Evolutionary conservation across 2,329 filamentous ascomycete genomes (phyloP).

Genomic region (Botrytis byssoidea): DNA sequence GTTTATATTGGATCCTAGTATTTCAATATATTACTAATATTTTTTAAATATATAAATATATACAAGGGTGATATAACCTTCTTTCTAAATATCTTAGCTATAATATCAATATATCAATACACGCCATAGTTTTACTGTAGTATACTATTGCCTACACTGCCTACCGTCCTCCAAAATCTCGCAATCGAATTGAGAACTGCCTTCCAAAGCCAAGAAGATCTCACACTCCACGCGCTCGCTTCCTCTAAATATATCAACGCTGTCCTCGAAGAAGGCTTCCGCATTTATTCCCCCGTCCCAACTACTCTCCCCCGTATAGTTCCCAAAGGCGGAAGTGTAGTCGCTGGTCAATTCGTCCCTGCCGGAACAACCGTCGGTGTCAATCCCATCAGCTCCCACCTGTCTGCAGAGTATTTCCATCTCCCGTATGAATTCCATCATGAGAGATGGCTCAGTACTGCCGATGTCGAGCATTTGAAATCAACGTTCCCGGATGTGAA

Average conservation of each 20-base stretch:
- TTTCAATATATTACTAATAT: no score
- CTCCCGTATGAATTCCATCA: constrained; percentile 3
- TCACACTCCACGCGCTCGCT: constrained; percentile 24
- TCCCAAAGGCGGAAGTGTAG: neutral
- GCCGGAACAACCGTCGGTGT: neutral
- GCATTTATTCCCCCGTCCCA: constrained; percentile 26
- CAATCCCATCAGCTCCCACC: neutral
- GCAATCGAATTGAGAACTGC: constrained; percentile 43
- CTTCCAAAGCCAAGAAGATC: constrained; percentile 38
- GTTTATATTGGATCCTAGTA: no score
- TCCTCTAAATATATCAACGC: constrained; percentile 21
- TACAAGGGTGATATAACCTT: no score
- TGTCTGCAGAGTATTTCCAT: neutral
- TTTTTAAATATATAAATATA: no score
- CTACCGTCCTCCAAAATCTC: constrained; percentile 36
- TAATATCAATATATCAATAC: no score
- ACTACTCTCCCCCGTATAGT: neutral
- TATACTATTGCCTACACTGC: no score
- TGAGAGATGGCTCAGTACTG: constrained; percentile 10
- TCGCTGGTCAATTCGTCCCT: neutral
- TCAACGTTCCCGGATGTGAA: neutral
- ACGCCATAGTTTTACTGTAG: no score
- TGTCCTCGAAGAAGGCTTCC: constrained; percentile 23
- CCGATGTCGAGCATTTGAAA: neutral
- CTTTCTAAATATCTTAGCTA: no score